These are phyloP conservation scores for Leccinum pachyderme DNA, from an alignment of 1,284 basidiomycete species.

Conservation along the genomic window DNA sequence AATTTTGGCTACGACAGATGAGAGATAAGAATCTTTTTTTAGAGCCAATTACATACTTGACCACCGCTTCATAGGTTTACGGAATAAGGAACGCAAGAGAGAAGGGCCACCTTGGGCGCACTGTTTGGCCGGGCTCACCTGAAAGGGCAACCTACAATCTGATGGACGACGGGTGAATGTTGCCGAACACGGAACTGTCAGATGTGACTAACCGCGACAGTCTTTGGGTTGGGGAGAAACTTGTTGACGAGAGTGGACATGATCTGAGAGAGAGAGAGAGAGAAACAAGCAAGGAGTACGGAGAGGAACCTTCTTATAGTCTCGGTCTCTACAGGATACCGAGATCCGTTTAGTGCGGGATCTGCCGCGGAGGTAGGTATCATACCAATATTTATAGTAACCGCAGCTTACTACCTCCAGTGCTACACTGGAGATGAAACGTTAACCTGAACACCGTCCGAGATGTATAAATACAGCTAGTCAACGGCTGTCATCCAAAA, in stretches of 20 bases:
- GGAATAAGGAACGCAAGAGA: slow-evolving; percentile 11
- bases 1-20: slow-evolving; percentile 51
- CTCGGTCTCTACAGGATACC: background rate
- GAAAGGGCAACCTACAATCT: slow-evolving; percentile 78
- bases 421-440: background rate
- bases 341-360: background rate
- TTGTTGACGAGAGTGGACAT: slow-evolving; percentile 32
- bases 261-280: background rate
- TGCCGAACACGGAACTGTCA: too few relatives aligned
- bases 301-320: slow-evolving; percentile 10
- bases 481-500: slow-evolving; percentile 1
- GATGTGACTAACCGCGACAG: slow-evolving; percentile 37
- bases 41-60: slow-evolving; percentile 40
- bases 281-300: background rate
- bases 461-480: slow-evolving; percentile 18
- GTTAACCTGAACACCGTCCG: background rate
- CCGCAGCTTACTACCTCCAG: background rate
- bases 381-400: background rate
- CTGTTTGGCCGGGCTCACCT: slow-evolving; percentile 42
- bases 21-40: slow-evolving; percentile 7
- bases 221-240: slow-evolving; percentile 69
- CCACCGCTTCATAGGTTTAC: slow-evolving; percentile 46
- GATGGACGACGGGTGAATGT: slow-evolving; percentile 5
- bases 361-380: background rate
- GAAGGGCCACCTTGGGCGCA: background rate